Percentiles rank a stretch among this genome's conserved stretches.
These are phyloP conservation scores for Globisporangium middletonii DNA, from an alignment of 352 stramenopile genomes.

Conservation along the genomic window DNA sequence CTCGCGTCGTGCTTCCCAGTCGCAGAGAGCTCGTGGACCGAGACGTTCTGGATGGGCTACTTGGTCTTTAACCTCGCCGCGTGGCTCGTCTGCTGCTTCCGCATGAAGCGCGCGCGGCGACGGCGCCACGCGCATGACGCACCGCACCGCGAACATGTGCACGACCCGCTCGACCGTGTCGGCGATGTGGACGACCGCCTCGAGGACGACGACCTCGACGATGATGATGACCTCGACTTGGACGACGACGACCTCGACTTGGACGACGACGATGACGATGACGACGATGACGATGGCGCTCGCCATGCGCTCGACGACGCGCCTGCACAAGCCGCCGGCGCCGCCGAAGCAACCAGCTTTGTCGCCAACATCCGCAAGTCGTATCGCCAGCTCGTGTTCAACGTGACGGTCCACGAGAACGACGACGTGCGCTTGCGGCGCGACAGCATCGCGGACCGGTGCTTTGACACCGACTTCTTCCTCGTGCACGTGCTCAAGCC, in stretches of 20 bases:
- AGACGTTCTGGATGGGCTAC: conserved; percentile 77
- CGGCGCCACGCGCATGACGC: conserved; percentile 18
- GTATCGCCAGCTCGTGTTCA: conserved; percentile 70
- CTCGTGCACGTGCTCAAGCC: conserved; percentile 54
- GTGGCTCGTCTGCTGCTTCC: conserved; percentile 78
- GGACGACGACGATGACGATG: conserved; percentile 36
- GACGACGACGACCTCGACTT: conserved; percentile 31
- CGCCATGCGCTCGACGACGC: too few relatives aligned
- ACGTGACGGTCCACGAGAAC: conserved; percentile 64
- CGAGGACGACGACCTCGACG: conserved; percentile 13
- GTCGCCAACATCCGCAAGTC: conserved; percentile 48
- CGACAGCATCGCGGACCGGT: conserved; percentile 57
- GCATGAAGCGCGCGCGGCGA: conserved; percentile 33
- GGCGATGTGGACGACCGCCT: conserved; percentile 9
- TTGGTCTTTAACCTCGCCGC: conserved; percentile 61
- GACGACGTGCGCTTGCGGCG: conserved; percentile 47
- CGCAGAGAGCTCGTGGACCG: conserved; percentile 37
- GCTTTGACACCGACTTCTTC: conserved; percentile 70
- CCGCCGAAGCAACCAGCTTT: conserved; percentile 30
- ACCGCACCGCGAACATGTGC: conserved; percentile 5
- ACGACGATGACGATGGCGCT: conserved; percentile 18
- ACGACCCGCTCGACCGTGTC: conserved; percentile 10
- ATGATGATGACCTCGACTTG: conserved; percentile 35
- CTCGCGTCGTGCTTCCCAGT: conserved; percentile 42
- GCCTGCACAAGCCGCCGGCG: background rate